Percentiles rank a stretch among this genome's conserved stretches.
These are phyloP conservation scores for Phylloporus arenicola DNA, from an alignment of 768 basidiomycete species.

Conservation along the genomic window DNA sequence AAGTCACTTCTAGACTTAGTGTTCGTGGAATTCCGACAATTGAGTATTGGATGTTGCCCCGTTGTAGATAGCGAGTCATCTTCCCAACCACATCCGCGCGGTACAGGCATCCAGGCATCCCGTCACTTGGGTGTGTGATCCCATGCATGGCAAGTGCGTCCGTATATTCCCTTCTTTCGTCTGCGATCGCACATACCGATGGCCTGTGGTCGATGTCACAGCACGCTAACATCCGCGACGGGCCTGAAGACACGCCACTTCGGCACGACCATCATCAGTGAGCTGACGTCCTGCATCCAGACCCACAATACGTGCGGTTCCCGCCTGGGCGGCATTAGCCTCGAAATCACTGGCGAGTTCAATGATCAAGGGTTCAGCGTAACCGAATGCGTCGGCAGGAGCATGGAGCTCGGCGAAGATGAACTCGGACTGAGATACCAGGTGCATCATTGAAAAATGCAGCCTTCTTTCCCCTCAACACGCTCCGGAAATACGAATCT, in stretches of 20 bases:
- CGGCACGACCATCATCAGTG: slow-evolving; percentile 79
- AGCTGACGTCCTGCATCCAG: slow-evolving; percentile 74
- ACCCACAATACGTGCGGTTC: slow-evolving; percentile 76
- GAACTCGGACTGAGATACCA: slow-evolving; percentile 86
- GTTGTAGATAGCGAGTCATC: slow-evolving; percentile 63
- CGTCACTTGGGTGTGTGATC: slow-evolving; percentile 93
- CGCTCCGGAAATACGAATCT: neutral
- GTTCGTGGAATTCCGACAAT: neutral
- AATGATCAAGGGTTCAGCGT: slow-evolving; percentile 90
- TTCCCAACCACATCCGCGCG: slow-evolving; percentile 74
- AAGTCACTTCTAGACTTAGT: slow-evolving; percentile 1
- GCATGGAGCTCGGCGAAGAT: too few relatives aligned
- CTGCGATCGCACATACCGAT: neutral
- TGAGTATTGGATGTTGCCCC: neutral
- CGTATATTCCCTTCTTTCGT: neutral
- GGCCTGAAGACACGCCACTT: slow-evolving; percentile 92
- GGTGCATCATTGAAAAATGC: slow-evolving; percentile 39
- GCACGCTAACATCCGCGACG: slow-evolving; percentile 74
- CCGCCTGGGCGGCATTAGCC: too few relatives aligned
- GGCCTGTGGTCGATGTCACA: slow-evolving; percentile 24
- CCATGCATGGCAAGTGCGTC: slow-evolving; percentile 97
- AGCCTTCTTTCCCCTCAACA: neutral
- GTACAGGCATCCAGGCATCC: slow-evolving; percentile 80
- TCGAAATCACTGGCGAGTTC: too few relatives aligned
- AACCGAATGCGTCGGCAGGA: slow-evolving; percentile 94